Evolutionary conservation across 2,329 filamentous ascomycete genomes (phyloP).

Genomic region (Colletotrichum spinosum): DNA sequence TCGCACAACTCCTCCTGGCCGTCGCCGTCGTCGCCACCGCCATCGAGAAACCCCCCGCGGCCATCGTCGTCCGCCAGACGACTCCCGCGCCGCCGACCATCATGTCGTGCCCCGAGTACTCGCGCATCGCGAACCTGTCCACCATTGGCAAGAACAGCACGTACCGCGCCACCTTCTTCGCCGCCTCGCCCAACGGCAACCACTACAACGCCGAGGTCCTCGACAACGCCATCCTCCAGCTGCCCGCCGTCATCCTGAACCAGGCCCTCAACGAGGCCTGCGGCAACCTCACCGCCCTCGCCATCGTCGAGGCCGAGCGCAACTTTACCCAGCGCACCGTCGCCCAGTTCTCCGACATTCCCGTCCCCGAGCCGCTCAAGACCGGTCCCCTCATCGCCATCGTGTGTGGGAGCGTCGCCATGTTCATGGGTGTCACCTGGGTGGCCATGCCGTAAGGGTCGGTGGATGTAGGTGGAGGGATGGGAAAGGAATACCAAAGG

Average conservation of each 20-base stretch:
- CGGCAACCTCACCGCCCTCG: conserved; percentile 57
- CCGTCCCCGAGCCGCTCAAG: conserved; percentile 15
- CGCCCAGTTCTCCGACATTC: conserved; percentile 45
- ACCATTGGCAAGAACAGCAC: conserved; percentile 57
- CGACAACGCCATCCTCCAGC: conserved; percentile 52
- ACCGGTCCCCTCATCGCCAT: conserved; percentile 9
- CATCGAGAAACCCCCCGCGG: not conserved
- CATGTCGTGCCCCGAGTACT: conserved; percentile 54
- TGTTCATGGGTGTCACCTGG: conserved; percentile 17
- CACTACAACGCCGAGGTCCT: conserved; percentile 52
- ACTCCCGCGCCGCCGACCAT: conserved; percentile 15
- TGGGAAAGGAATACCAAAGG: not conserved
- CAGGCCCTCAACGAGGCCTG: conserved; percentile 54
- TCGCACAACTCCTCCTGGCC: conserved; percentile 35
- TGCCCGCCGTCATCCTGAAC: conserved; percentile 52
- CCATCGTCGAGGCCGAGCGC: conserved; percentile 53
- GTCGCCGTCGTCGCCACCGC: conserved; percentile 25
- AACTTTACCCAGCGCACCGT: conserved; percentile 59
- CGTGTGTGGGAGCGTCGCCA: conserved; percentile 7
- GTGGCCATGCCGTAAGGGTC: conserved; percentile 19
- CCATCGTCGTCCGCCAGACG: conserved; percentile 36
- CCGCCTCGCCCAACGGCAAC: conserved; percentile 55
- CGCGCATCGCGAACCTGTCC: conserved; percentile 58
- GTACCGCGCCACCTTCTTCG: conserved; percentile 58
- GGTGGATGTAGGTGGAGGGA: not conserved